A percentile compares a stretch with the other conserved stretches of the same genome.
Evolutionary conservation across 345 rosid genomes (phyloP).

Genomic region (Bruguiera parviflora): DNA sequence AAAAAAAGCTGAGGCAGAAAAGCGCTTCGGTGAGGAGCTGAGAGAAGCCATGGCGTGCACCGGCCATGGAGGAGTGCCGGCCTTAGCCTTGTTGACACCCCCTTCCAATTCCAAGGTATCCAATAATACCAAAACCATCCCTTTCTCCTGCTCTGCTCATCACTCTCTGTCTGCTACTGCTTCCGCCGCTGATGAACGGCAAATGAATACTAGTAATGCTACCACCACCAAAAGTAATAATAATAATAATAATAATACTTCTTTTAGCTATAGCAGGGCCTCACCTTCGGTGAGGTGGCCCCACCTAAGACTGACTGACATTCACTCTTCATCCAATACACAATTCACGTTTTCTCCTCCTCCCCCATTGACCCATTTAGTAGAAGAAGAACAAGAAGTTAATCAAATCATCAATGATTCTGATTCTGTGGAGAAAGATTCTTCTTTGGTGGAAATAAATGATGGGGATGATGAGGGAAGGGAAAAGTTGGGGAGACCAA

Average conservation of each 20-base stretch:
- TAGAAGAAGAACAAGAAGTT: slow-evolving; percentile 15
- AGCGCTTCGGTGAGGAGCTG: no score
- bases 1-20: no score
- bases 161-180: slow-evolving; percentile 2
- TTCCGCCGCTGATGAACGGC: slow-evolving; percentile 25
- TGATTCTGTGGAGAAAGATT: slow-evolving; percentile 3
- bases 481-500: slow-evolving; percentile 44
- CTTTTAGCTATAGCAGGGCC: slow-evolving; percentile 80
- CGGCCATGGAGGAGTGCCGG: slow-evolving; percentile 10
- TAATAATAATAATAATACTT: slow-evolving; percentile 12
- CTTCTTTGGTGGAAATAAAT: slow-evolving; percentile 17
- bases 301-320: slow-evolving; percentile 54
- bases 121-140: slow-evolving; percentile 17
- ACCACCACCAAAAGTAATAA: slow-evolving; percentile 19
- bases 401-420: slow-evolving; percentile 12
- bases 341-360: slow-evolving; percentile 35
- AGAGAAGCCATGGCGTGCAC: slow-evolving; percentile 24
- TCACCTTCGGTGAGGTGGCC: slow-evolving; percentile 94
- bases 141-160: slow-evolving; percentile 21
- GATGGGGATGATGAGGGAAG: slow-evolving; percentile 18
- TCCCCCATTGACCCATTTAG: slow-evolving; percentile 13
- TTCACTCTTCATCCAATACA: slow-evolving; percentile 35
- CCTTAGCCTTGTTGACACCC: slow-evolving; percentile 15
- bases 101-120: slow-evolving; percentile 22
- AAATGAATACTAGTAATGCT: slow-evolving; percentile 3